A percentile compares a stretch with the other conserved stretches of the same genome.
Evolutionary conservation across 208 protist genomes (phyloP).

Genomic region (Crithidia sp.): DNA sequence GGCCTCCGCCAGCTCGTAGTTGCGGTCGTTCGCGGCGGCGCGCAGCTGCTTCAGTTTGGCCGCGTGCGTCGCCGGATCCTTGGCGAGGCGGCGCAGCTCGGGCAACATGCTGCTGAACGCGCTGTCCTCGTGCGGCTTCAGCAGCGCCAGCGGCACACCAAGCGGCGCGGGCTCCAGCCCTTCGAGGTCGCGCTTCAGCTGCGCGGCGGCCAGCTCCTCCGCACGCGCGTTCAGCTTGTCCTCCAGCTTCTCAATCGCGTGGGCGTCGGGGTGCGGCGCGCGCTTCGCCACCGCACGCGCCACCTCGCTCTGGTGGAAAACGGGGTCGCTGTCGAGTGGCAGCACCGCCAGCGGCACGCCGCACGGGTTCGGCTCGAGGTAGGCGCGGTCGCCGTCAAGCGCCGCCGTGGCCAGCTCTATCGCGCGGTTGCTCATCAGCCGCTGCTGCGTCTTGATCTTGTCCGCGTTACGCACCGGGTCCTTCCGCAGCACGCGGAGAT

Average conservation of each 20-base stretch:
- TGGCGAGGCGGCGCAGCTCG: conserved; percentile 66
- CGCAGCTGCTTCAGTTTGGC: conserved; percentile 50
- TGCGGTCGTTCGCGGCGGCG: conserved; percentile 49
- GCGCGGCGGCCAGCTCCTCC: conserved; percentile 56
- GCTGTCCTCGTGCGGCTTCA: conserved; percentile 63
- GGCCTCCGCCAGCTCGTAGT: conserved; percentile 54
- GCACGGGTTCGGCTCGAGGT: conserved; percentile 44
- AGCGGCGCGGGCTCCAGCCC: conserved; percentile 55
- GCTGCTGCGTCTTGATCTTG: conserved; percentile 53
- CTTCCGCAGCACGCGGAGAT: conserved; percentile 64
- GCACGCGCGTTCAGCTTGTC: conserved; percentile 52
- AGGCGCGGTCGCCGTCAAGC: conserved; percentile 55
- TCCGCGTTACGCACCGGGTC: conserved; percentile 53
- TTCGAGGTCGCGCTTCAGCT: conserved; percentile 57
- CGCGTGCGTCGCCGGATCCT: conserved; percentile 61
- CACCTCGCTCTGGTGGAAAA: conserved; percentile 64
- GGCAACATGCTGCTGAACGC: conserved; percentile 55
- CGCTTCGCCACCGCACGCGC: conserved; percentile 57
- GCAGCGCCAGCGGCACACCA: conserved; percentile 71
- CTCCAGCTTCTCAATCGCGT: conserved; percentile 50
- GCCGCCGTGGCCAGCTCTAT: conserved; percentile 48
- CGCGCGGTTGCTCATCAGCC: conserved; percentile 60
- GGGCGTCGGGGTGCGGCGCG: conserved; percentile 25
- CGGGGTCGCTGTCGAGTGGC: conserved; percentile 56
- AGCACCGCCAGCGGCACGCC: conserved; percentile 65